Evolutionary conservation across 2,329 filamentous ascomycete species (phyloP).

Genomic region (Lachnellula arida): DNA sequence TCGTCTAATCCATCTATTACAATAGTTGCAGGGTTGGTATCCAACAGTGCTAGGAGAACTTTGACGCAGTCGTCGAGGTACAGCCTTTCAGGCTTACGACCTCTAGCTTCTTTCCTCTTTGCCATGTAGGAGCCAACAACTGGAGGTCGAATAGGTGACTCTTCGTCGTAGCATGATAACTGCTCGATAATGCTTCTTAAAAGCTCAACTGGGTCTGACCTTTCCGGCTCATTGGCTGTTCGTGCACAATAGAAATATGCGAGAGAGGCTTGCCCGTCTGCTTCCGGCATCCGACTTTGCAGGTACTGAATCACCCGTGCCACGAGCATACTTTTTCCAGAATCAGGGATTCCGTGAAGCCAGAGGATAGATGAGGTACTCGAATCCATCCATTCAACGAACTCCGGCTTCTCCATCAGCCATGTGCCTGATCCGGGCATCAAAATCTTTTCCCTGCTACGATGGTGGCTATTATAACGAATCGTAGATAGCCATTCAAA

Average conservation of each 20-base stretch:
- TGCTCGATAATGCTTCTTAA: slow-evolving; percentile 23
- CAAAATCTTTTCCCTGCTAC: slow-evolving; percentile 9
- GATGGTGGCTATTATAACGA: slow-evolving; percentile 2
- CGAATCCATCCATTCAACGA: slow-evolving; percentile 27
- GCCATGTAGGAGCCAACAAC: not conserved
- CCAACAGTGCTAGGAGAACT: not conserved
- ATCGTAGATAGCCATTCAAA: slow-evolving; percentile 8
- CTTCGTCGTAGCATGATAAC: slow-evolving; percentile 8
- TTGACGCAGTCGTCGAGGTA: slow-evolving; percentile 1
- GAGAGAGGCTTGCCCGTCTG: not conserved
- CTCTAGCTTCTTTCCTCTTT: not conserved
- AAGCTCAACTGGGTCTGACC: slow-evolving; percentile 20
- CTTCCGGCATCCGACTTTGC: not conserved
- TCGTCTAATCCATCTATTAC: slow-evolving; percentile 11
- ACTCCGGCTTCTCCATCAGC: slow-evolving; percentile 23
- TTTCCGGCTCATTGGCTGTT: slow-evolving; percentile 21
- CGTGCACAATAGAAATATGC: slow-evolving; percentile 31
- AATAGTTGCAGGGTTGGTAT: slow-evolving; percentile 3
- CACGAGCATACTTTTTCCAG: slow-evolving; percentile 32
- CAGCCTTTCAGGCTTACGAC: not conserved
- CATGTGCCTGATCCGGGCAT: slow-evolving; percentile 21
- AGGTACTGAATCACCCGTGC: slow-evolving; percentile 6
- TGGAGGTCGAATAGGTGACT: not conserved
- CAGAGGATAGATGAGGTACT: slow-evolving; percentile 33
- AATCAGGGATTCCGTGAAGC: slow-evolving; percentile 33